Evolutionary conservation across 208 protist species (phyloP), one percentile per base, ranked within the genome.

Genomic region (Trypanosoma theileri): DNA sequence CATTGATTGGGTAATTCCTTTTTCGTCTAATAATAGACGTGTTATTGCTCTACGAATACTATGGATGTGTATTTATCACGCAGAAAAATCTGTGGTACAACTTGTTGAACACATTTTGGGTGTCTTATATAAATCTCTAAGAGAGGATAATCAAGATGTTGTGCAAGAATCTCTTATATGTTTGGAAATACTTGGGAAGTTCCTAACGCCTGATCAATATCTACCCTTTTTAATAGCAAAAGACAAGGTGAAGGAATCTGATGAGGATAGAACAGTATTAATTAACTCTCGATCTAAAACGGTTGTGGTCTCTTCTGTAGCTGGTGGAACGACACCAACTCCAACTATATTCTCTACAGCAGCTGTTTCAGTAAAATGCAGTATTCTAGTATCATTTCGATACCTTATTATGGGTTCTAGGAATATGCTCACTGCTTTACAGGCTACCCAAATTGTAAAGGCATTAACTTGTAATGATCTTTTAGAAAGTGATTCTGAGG

Each of bases 1-100:
- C 4, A 88, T 96, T 19, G 89, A 96, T 73, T 96, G 92, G 92
- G 75, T 89, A 17, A 94, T 96, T 75, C 84, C 84, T 3, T 93
- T 86, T 60, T 94, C 87, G 44, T 94, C 75, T 7, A 91, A 93
- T 60, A 96, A 96, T 63, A 73, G 78, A 41, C 74, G 82, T n/a
- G 85, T 87, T 16, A 82, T 94, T 16, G 92, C 89, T 45, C 71
- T 96, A 8, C 81, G 81, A 35, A 84, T 93, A 41, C 68, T 96
- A 48, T 92, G 85, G 84, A 82, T 83, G n/a, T 66, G 68, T 51
- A 80, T 96, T 58, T 93, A 84, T 60, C 80, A 89, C 66, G 80
- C 77, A 35, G 92, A 96, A 65, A 86, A 85, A 68, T 91, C 79
- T 46, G 76, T 80, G 12, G 85, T 96, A 42, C 92, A 96, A 79